Evolutionary conservation across 202 grass and related monocot genomes (phyloP), one percentile per base, ranked within the genome.

Genomic region (Bolboschoenoplectus hybrid): DNA sequence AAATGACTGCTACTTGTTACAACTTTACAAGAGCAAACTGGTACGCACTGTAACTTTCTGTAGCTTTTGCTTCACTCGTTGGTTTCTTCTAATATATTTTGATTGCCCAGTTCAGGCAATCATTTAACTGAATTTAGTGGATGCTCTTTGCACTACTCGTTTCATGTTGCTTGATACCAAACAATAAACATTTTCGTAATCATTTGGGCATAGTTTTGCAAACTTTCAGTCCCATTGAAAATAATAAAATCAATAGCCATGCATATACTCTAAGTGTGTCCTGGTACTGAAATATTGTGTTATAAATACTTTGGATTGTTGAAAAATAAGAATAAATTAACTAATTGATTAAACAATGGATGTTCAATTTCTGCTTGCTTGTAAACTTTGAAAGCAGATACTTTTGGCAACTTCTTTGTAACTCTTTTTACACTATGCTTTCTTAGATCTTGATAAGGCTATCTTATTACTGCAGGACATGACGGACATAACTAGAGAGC

Each of bases 1-100:
- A 90, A 69, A 93, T 83, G 10, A 10, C 62, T 1, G 32, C 68
- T 35, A 53, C 57, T 9, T 57, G 51, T 50, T 74, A 45, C 46
- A 74, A 44, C 7, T 45, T 50, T 6, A 51, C 45, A 51, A 13
- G 70, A 74, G 4, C 19, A 57, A 78, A 38, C 34, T 78, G 50
- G 51, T 78, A 57, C 14, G 51, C 50, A 9, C 51, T 51, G 40
- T 16, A 68, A 8, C 26, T 63, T 49, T 66, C 3, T 68, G 20
- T 83, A 5, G 5, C 47, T 66, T 68, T 20, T 68, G 17, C 2
- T 20, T 61, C 7, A 41, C 13, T 81, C 39, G 35, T 1, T 34
- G 19, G 9, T 74, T 74, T 9, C n/a, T 74, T 74, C 19, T 74
- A 43, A 17, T 57, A 34, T 80, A 38, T 40, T 8, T 11, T 79